phyloP scores from a whole-genome alignment of 148 eudicot species.

The Amaranthus hypochondriacus region DNA sequence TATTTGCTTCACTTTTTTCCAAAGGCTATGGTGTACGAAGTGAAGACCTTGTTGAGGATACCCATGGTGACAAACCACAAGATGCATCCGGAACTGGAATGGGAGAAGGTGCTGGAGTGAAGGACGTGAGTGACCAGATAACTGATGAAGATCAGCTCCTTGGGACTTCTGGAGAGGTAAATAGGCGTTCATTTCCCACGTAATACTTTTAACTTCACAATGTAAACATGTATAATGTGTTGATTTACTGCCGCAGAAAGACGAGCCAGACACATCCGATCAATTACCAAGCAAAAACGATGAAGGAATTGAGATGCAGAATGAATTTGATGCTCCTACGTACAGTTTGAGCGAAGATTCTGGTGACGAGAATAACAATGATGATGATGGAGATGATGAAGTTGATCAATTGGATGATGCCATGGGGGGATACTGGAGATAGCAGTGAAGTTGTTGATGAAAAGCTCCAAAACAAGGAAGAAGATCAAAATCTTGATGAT shows the following conservation, averaged over 20 bases:
- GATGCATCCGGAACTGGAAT: conserved; percentile 86
- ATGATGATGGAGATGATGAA: conserved; percentile 41
- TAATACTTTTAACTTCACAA: background rate
- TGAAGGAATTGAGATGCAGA: conserved; percentile 81
- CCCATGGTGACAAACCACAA: conserved; percentile 39
- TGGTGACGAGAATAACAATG: conserved; percentile 37
- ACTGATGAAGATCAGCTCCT: conserved; percentile 87
- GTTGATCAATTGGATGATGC: conserved; percentile 58
- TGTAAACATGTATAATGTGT: conserved; percentile 1
- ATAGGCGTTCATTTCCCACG: background rate
- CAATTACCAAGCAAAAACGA: conserved; percentile 57
- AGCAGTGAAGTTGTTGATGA: conserved; percentile 62
- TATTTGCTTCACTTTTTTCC: conserved; percentile 61
- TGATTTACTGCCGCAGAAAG: conserved; percentile 40
- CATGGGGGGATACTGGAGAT: conserved; percentile 77
- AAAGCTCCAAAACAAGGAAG: conserved; percentile 63
- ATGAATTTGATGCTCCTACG: conserved; percentile 60
- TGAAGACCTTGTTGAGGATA: conserved; percentile 56
- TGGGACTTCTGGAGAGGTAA: conserved; percentile 66
- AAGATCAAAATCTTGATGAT: conserved; percentile 47
- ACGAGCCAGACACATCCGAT: conserved; percentile 46
- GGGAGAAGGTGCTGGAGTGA: conserved; percentile 83
- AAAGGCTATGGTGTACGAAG: conserved; percentile 65
- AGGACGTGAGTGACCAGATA: conserved; percentile 90
- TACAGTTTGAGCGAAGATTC: conserved; percentile 81